Conservation (phyloP, 1,284 basidiomycete species). For the Cryptococcus floricola region DNA sequence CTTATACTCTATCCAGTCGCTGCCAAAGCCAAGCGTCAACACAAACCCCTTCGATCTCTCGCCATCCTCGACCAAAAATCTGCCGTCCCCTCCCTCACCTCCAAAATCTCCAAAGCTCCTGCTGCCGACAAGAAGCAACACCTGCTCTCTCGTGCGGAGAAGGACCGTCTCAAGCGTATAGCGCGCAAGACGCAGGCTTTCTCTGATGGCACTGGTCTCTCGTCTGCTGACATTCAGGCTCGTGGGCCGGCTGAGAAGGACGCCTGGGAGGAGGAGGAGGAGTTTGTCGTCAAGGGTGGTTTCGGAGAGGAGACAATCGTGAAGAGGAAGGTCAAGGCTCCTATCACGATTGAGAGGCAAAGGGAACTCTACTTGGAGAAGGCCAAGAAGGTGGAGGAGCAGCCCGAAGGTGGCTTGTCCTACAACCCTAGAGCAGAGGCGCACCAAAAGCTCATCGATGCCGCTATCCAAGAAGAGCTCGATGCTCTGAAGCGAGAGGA, state of each 20-base stretch:
- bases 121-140: constrained; percentile 32
- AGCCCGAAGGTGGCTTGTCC: constrained; percentile 83
- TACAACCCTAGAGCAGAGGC: constrained; percentile 83
- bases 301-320: constrained; percentile 40
- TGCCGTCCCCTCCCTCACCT: constrained; percentile 74
- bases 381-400: constrained; percentile 51
- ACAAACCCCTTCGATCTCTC: constrained; percentile 64
- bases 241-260: constrained; percentile 50
- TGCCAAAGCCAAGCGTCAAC: constrained; percentile 35
- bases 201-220: constrained; percentile 49
- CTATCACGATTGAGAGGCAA: constrained; percentile 34
- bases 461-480: constrained; percentile 67
- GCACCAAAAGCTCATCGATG: constrained; percentile 69
- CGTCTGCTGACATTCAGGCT: constrained; percentile 36
- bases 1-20: constrained; percentile 17
- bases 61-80: constrained; percentile 80
- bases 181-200: constrained; percentile 65
- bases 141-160: constrained; percentile 60
- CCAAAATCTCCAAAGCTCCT: constrained; percentile 49
- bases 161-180: constrained; percentile 67
- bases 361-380: constrained; percentile 20
- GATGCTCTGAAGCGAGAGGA: constrained; percentile 58
- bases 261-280: constrained; percentile 57
- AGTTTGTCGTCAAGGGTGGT: constrained; percentile 17
- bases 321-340: constrained; percentile 34